Conservation (phyloP, 805 yeast species). For the Starmera caribaea region DNA sequence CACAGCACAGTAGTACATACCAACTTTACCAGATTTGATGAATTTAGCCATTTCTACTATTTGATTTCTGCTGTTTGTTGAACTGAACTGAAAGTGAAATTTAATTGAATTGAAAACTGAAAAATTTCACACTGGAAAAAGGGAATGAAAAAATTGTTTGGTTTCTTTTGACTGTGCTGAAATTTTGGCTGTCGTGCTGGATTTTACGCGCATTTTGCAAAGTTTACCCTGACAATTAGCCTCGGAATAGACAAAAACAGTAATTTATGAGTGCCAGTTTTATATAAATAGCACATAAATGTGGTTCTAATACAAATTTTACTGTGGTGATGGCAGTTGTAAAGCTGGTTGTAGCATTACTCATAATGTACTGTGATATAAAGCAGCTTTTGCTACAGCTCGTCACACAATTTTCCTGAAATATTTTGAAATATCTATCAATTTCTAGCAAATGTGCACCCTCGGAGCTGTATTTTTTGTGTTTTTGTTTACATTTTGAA, state of each 20-base stretch:
- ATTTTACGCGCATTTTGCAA: background rate
- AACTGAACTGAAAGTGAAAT: background rate
- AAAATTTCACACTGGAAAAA: background rate
- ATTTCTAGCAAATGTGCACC: too few species aligned
- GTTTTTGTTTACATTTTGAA: background rate
- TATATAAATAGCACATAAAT: too few species aligned
- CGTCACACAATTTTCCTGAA: too few species aligned
- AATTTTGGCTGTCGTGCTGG: background rate
- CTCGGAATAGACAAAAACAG: background rate
- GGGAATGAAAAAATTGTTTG: background rate
- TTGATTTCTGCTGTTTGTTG: slow-evolving; percentile 5
- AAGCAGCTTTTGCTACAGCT: too few species aligned
- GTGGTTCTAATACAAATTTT: too few species aligned
- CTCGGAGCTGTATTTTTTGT: background rate
- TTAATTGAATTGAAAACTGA: background rate
- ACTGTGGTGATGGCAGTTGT: too few species aligned
- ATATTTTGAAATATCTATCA: too few species aligned
- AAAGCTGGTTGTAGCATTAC: too few species aligned
- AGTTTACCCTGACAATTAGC: background rate
- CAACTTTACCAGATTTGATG: slow-evolving; percentile 93
- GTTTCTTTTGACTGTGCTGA: background rate
- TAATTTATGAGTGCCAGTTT: background rate
- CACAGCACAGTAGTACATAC: background rate
- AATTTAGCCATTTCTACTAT: slow-evolving; percentile 80
- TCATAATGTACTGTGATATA: too few species aligned